These are phyloP conservation scores for Cadophora luteo-olivacea DNA, from an alignment of 2,329 filamentous ascomycete species.

Conservation along the genomic window DNA sequence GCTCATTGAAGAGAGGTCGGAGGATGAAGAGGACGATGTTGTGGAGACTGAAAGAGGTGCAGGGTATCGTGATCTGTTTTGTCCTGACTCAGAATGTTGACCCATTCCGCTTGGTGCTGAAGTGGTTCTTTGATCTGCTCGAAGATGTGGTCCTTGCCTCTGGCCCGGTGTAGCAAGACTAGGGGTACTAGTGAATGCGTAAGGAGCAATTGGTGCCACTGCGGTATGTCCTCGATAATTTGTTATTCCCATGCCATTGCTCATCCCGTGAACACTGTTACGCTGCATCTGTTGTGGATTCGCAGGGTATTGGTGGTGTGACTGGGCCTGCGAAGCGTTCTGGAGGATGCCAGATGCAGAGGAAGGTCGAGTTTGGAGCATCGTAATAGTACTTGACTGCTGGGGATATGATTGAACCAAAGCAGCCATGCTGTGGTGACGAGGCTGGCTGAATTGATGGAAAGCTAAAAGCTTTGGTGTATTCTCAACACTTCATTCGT, in stretches of 20 bases:
- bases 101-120: slow-evolving; percentile 55
- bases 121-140: slow-evolving; percentile 60
- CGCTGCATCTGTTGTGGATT: slow-evolving; percentile 53
- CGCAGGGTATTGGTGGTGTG: slow-evolving; percentile 55
- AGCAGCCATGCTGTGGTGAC: slow-evolving; percentile 73
- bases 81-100: slow-evolving; percentile 48
- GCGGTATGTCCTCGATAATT: slow-evolving; percentile 59
- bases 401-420: slow-evolving; percentile 83
- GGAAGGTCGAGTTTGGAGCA: slow-evolving; percentile 76
- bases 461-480: slow-evolving; percentile 34
- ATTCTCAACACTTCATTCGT: slow-evolving; percentile 33
- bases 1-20: slow-evolving; percentile 47
- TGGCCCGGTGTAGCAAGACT: slow-evolving; percentile 59
- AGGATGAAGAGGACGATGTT: slow-evolving; percentile 44
- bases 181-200: slow-evolving; percentile 77
- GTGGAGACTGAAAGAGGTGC: slow-evolving; percentile 60
- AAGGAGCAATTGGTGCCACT: slow-evolving; percentile 71
- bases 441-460: slow-evolving; percentile 31
- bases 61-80: slow-evolving; percentile 51
- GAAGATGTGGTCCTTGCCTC: slow-evolving; percentile 53
- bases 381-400: slow-evolving; percentile 74
- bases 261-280: slow-evolving; percentile 58
- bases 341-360: slow-evolving; percentile 63
- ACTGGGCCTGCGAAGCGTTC: slow-evolving; percentile 42
- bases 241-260: slow-evolving; percentile 52